Evolutionary conservation across 202 grass and related monocot species (phyloP), one percentile per base, ranked within the genome.

Genomic region (Hordeum pubiflorum): DNA sequence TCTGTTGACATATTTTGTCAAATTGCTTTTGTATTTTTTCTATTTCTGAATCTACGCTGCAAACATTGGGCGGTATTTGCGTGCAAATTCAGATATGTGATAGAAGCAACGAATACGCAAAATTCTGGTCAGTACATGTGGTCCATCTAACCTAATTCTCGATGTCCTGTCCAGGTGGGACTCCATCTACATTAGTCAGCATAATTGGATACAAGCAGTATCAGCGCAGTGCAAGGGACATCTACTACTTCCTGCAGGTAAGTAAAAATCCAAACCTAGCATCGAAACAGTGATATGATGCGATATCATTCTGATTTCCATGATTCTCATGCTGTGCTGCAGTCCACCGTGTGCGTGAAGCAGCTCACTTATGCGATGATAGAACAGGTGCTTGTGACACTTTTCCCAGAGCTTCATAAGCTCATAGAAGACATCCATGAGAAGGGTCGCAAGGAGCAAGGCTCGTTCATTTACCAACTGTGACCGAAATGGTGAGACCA

Each of bases 221-320:
- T 46, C 83, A 75, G 26, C 89, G 89, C 10, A 89, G 92, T 50
- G 87, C 92, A 43, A 88, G 83, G 75, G 97, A 99, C 63, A 85
- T 99, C 10, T 99, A 99, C 78, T 99, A 96, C 83, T 99, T 96
- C 85, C 85, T 99, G 52, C 96, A 99, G 84, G 97, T 95, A 87
- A 85, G 79, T 84, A 74, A 86, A 83, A 56, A 74, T 40, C 22
- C 20, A 63, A 69, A 55, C 21, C 27, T 63, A 56, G 23, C 50
- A 64, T 23, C 13, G 32, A 65, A 69, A 40, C 26, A 33, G 31
- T 18, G 62, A 22, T 70, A 17, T n/a, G 63, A 22, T 36, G n/a
- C 32, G 36, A 24, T 22, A 17, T 77, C 78, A 39, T 9, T 80
- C 37, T 84, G 57, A 84, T 78, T 46, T 31, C 65, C 75, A 36